phyloP scores from a whole-genome alignment of 345 rosid species.

The Syzygium aqueum region DNA sequence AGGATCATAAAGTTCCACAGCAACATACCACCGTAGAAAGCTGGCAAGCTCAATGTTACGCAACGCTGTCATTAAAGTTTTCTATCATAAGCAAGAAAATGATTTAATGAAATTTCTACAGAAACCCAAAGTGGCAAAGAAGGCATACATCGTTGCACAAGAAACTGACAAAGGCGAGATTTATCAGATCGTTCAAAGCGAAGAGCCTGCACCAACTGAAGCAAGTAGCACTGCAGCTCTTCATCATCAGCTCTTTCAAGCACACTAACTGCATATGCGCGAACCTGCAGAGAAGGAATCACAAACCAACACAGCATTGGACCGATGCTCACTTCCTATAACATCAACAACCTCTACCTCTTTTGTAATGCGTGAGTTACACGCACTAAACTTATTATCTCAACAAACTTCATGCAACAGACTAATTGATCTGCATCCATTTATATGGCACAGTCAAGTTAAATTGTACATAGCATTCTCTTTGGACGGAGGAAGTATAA shows the following conservation, averaged over 20 bases:
- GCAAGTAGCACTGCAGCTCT: slow-evolving; percentile 95
- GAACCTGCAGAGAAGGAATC: slow-evolving; percentile 50
- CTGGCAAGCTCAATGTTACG: slow-evolving; percentile 86
- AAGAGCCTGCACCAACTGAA: slow-evolving; percentile 98
- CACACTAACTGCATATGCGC: slow-evolving; percentile 97
- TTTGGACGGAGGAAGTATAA: not conserved
- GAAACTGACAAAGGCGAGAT: slow-evolving; percentile 90
- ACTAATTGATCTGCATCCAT: not conserved
- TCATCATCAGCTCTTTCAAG: slow-evolving; percentile 98
- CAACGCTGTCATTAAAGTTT: slow-evolving; percentile 50
- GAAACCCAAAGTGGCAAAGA: not conserved
- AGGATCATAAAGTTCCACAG: slow-evolving; percentile 88
- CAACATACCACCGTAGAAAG: slow-evolving; percentile 93
- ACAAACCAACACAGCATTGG: not conserved
- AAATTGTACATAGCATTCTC: not conserved
- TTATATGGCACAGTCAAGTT: not conserved
- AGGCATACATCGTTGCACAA: slow-evolving; percentile 74
- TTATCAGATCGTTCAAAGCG: slow-evolving; percentile 94
- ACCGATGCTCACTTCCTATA: not conserved
- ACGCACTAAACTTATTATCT: not conserved
- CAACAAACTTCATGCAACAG: not conserved
- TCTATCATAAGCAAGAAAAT: slow-evolving; percentile 10
- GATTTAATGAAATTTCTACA: not conserved
- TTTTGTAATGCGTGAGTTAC: not conserved
- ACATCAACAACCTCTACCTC: not conserved